phyloP scores from a whole-genome alignment of 2,329 filamentous ascomycete species.

The Arthroderma uncinatum region DNA sequence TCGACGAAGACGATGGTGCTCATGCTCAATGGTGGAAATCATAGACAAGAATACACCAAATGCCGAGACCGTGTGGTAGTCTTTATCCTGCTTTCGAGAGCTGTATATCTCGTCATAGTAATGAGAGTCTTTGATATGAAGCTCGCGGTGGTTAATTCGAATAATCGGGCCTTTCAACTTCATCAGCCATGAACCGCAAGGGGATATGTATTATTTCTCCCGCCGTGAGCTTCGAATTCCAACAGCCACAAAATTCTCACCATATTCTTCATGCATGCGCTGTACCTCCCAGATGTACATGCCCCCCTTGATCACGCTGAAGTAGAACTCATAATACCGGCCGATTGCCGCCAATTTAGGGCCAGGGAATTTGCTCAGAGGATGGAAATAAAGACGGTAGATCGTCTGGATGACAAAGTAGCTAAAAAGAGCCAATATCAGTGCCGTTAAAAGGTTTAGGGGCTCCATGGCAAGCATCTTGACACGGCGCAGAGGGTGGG shows the following conservation, averaged over 20 bases:
- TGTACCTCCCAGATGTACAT: constrained; percentile 23
- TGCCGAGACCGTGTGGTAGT: neutral
- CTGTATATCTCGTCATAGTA: constrained; percentile 18
- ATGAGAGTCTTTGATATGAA: constrained; percentile 18
- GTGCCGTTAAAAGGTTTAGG: neutral
- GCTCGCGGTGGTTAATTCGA: constrained; percentile 19
- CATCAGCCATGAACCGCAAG: neutral
- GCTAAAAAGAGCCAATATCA: neutral
- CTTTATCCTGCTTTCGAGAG: neutral
- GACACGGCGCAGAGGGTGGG: neutral
- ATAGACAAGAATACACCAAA: constrained; percentile 12
- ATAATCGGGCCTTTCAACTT: constrained; percentile 17
- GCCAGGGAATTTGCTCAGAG: constrained; percentile 21
- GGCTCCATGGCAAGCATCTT: neutral
- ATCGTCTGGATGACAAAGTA: constrained; percentile 3
- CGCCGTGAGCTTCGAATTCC: neutral
- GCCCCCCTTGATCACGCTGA: constrained; percentile 19
- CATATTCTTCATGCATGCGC: constrained; percentile 25
- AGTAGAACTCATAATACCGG: constrained; percentile 22
- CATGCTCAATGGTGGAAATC: constrained; percentile 21
- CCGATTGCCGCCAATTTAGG: constrained; percentile 20
- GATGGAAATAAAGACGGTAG: constrained; percentile 21
- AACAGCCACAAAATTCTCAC: constrained; percentile 9
- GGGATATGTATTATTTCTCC: neutral
- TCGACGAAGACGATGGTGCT: constrained; percentile 21